phyloP scores from a whole-genome alignment of 2,329 filamentous ascomycete genomes.

The Blastomyces silverae region DNA sequence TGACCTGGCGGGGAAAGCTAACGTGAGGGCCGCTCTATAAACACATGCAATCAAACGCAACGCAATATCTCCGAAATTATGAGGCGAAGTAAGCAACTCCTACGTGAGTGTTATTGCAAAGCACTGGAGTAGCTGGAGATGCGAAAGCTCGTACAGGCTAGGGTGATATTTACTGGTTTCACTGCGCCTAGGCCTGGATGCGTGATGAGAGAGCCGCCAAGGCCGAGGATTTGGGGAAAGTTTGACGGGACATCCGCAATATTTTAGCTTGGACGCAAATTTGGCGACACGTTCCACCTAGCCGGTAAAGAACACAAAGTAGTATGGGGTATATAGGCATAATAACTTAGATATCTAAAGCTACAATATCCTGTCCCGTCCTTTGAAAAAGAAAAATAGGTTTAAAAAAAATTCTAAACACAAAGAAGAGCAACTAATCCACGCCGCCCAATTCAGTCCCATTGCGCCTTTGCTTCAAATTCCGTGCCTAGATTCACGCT shows the following conservation, averaged over 20 bases:
- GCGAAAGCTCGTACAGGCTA: background rate
- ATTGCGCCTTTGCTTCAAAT: constrained; percentile 5
- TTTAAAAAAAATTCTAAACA: background rate
- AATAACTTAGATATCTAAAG: background rate
- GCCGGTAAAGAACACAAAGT: background rate
- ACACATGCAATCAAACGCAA: constrained; percentile 2
- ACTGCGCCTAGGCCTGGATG: background rate
- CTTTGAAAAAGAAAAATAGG: background rate
- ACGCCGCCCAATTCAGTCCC: constrained; percentile 3
- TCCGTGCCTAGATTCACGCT: background rate
- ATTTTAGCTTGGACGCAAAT: background rate
- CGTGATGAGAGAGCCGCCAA: background rate
- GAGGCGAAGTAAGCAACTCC: background rate
- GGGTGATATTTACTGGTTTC: background rate
- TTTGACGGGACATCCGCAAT: background rate
- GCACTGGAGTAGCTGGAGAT: background rate
- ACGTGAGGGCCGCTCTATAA: constrained; percentile 1
- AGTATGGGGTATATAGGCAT: background rate
- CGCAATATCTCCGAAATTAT: background rate
- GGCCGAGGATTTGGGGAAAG: background rate
- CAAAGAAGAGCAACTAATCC: background rate
- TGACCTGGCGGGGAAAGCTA: constrained; percentile 38
- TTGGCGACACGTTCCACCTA: background rate
- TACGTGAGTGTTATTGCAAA: background rate
- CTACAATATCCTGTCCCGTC: background rate